A percentile compares a stretch with the other conserved stretches of the same genome.
phyloP scores from a whole-genome alignment of 768 basidiomycete genomes.

The Tylopilus rubrobrunneus region DNA sequence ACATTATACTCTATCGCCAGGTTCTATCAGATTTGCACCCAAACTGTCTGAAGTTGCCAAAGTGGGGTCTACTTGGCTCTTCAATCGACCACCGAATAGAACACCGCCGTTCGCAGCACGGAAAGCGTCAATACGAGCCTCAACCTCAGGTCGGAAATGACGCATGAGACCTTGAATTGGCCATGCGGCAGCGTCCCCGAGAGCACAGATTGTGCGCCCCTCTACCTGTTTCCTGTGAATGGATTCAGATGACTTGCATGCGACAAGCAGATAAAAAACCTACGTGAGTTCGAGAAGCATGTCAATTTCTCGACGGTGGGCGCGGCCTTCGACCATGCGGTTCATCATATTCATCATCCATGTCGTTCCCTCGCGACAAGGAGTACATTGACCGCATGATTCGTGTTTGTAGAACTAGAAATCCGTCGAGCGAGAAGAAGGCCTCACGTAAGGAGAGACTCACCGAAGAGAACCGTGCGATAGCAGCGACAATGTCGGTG shows the following conservation, averaged over 20 bases:
- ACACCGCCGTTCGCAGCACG: slow-evolving; percentile 74
- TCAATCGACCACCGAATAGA: slow-evolving; percentile 80
- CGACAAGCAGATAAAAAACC: slow-evolving; percentile 17
- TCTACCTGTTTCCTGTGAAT: slow-evolving; percentile 84
- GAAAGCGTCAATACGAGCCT: slow-evolving; percentile 79
- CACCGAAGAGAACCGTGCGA: slow-evolving; percentile 86
- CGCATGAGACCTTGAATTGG: slow-evolving; percentile 97
- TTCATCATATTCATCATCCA: slow-evolving; percentile 99
- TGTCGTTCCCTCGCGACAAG: slow-evolving; percentile 91
- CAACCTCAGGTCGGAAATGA: slow-evolving; percentile 95
- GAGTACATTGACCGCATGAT: slow-evolving; percentile 96
- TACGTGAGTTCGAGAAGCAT: slow-evolving; percentile 96
- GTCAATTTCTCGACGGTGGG: slow-evolving; percentile 91
- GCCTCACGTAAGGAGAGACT: slow-evolving; percentile 16
- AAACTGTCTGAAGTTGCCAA: slow-evolving; percentile 75
- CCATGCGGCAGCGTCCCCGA: slow-evolving; percentile 98
- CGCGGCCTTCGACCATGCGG: slow-evolving; percentile 88
- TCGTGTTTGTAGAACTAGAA: slow-evolving; percentile 95
- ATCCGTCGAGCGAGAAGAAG: slow-evolving; percentile 1
- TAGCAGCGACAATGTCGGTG: slow-evolving; percentile 91
- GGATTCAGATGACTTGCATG: not conserved
- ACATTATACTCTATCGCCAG: slow-evolving; percentile 31
- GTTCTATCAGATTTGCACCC: slow-evolving; percentile 47
- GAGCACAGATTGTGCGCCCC: slow-evolving; percentile 94
- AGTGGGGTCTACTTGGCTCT: slow-evolving; percentile 61